A percentile compares a stretch with the other conserved stretches of the same genome.
Evolutionary conservation across 768 basidiomycete genomes (phyloP).

Genomic region (Collybiopsis confluens): DNA sequence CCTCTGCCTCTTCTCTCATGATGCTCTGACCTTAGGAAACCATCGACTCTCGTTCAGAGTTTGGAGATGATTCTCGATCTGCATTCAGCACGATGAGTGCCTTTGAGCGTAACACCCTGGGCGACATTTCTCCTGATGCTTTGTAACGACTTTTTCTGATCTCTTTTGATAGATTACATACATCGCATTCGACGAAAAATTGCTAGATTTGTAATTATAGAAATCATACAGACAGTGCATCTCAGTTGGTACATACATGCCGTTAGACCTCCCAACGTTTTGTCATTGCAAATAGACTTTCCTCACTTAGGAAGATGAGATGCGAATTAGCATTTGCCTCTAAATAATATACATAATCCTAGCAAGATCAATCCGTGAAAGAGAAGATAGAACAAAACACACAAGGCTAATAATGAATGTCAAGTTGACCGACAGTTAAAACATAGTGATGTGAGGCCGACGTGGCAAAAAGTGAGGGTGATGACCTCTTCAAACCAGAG

Average conservation of each 20-base stretch:
- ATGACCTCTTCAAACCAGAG: constrained; percentile 14
- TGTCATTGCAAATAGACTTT: no score
- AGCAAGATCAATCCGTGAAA: constrained; percentile 7
- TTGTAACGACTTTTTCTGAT: constrained; percentile 29
- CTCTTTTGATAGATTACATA: neutral
- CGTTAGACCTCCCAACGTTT: no score
- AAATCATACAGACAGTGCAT: no score
- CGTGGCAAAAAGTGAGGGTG: constrained; percentile 8
- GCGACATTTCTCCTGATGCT: constrained; percentile 71
- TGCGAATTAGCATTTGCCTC: constrained; percentile 33
- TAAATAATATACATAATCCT: constrained; percentile 37
- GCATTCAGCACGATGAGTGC: constrained; percentile 57
- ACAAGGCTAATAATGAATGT: neutral
- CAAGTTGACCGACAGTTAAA: constrained; percentile 23
- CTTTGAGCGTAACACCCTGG: constrained; percentile 52
- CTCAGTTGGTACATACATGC: no score
- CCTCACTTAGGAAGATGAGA: constrained; percentile 14
- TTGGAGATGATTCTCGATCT: constrained; percentile 67
- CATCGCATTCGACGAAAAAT: no score
- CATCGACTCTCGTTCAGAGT: constrained; percentile 68
- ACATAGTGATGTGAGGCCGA: constrained; percentile 6
- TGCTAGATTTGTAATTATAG: no score
- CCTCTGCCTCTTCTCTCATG: constrained; percentile 1
- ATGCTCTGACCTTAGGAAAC: constrained; percentile 48
- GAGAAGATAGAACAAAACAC: neutral